Base-by-base conservation (phyloP, 192 early-diverging fungal species). In the Phlyctochytrium planicorne region DNA sequence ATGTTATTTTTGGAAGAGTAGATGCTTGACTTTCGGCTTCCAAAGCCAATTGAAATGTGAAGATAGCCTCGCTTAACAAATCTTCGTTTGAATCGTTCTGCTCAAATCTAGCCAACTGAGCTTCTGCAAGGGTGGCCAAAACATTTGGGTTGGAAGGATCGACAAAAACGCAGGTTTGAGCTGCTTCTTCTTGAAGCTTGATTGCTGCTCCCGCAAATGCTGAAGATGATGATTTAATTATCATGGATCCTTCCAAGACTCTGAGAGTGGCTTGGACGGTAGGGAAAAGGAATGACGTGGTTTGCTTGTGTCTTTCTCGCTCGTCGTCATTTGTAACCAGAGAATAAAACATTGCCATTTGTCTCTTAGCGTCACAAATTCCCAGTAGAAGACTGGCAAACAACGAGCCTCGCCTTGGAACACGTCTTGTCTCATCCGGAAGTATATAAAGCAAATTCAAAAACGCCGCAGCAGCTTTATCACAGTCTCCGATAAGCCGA, bases 51-150 rank as follows among this genome's bases (percentile, higher is more conserved):
- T 17, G 14, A 59, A 76, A 76, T 12, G 70, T 27, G 31, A 60
- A 25, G n/a, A 72, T 69, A 2, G 67, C 75, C 47, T 68, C 59
- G 2, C 53, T 53, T 30, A 76, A 34, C 70, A 27, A n/a, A 12
- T 17, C 32, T 1, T 34, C 10, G 23, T 14, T 30, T 27, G 34
- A 30, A 2, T 31, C 23, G 67, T 47, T 33, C 37, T 24, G 14
- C n/a, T 76, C 75, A 59, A 59, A 67, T 30, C 36, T 6, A 2
- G 53, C 60, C n/a, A 76, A 56, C 33, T 72, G 75, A 1, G 37
- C 34, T 3, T 25, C 12, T 3, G 68, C 74, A n/a, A 75, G 52
- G 2, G 52, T 59, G 1, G 59, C 25, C 35, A 71, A 36, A 24
- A 30, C 35, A n/a, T 35, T 25, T 29, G 57, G 20, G 25, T 71